A percentile compares a stretch with the other conserved stretches of the same genome.
Evolutionary conservation across 2,329 filamentous ascomycete species (phyloP).

Genomic region (Penicillium capsulatum): DNA sequence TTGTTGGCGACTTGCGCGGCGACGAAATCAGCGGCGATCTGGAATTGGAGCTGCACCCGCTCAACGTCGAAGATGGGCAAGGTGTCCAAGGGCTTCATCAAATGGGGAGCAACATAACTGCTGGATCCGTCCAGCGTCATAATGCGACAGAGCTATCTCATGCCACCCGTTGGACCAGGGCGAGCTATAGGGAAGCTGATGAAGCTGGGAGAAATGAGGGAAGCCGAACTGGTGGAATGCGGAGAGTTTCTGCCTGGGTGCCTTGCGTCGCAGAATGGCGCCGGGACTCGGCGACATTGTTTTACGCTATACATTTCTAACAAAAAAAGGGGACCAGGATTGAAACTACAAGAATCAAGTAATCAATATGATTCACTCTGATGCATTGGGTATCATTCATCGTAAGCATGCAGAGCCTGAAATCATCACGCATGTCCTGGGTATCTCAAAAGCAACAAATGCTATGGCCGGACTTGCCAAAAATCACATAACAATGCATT

Average conservation of each 20-base stretch:
- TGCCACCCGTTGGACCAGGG: slow-evolving; percentile 23
- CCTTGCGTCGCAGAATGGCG: slow-evolving; percentile 8
- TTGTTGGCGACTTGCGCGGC: slow-evolving; percentile 97
- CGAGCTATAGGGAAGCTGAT: slow-evolving; percentile 11
- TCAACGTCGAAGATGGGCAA: slow-evolving; percentile 94
- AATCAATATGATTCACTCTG: slow-evolving; percentile 2
- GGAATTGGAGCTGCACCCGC: slow-evolving; percentile 87
- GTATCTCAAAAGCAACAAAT: slow-evolving; percentile 10
- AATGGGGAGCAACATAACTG: slow-evolving; percentile 66
- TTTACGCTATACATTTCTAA: too few relatives aligned
- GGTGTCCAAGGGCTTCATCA: slow-evolving; percentile 58
- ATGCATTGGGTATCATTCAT: slow-evolving; percentile 18
- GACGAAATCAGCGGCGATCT: slow-evolving; percentile 90
- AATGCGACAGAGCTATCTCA: slow-evolving; percentile 36
- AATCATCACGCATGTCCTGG: slow-evolving; percentile 8
- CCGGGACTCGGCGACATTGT: too few relatives aligned
- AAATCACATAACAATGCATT: slow-evolving; percentile 31
- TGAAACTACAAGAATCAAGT: too few relatives aligned
- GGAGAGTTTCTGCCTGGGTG: slow-evolving; percentile 9
- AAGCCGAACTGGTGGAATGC: slow-evolving; percentile 18
- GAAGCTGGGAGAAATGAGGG: slow-evolving; percentile 15
- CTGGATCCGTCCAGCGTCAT: slow-evolving; percentile 69
- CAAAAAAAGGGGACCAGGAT: too few relatives aligned
- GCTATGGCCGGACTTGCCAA: neutral
- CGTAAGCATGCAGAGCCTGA: slow-evolving; percentile 7